A percentile compares a stretch with the other conserved stretches of the same genome.
These are phyloP conservation scores for Arctium lappa DNA, from an alignment of 129 eudicot species.

Conservation along the genomic window DNA sequence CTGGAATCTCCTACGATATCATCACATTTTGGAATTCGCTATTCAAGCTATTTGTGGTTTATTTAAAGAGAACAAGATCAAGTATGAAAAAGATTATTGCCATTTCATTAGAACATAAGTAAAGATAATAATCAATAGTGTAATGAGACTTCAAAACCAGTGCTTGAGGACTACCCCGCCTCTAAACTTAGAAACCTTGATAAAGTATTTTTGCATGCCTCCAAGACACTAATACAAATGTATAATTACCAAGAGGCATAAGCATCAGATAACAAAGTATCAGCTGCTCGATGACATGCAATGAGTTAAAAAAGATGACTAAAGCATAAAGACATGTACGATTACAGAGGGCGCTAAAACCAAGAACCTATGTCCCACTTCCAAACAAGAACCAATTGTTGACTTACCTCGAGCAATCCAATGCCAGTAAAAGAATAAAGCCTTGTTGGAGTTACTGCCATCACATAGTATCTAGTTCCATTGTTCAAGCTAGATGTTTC, in stretches of 20 bases:
- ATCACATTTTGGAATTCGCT: background rate
- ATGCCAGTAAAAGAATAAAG: conserved; percentile 90
- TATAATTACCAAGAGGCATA: background rate
- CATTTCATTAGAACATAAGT: background rate
- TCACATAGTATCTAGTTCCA: conserved; percentile 79
- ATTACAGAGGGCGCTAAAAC: background rate
- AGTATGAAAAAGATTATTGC: background rate
- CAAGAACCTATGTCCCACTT: background rate
- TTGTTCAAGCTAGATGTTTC: conserved; percentile 71
- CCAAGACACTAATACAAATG: background rate
- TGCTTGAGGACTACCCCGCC: background rate
- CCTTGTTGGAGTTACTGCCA: conserved; percentile 96
- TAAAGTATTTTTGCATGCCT: background rate
- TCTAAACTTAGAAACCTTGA: background rate
- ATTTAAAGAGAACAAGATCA: background rate
- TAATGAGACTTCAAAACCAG: background rate
- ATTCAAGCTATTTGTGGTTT: background rate
- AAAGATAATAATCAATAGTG: background rate
- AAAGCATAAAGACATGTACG: background rate
- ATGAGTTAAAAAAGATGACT: background rate
- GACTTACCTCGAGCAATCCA: conserved; percentile 68
- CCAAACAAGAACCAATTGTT: background rate
- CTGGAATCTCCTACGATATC: background rate
- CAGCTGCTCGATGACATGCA: background rate
- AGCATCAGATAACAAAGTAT: background rate